A percentile compares a stretch with the other conserved stretches of the same genome.
Evolutionary conservation across 306 rosid species (phyloP).

Genomic region (Trifolium repens): DNA sequence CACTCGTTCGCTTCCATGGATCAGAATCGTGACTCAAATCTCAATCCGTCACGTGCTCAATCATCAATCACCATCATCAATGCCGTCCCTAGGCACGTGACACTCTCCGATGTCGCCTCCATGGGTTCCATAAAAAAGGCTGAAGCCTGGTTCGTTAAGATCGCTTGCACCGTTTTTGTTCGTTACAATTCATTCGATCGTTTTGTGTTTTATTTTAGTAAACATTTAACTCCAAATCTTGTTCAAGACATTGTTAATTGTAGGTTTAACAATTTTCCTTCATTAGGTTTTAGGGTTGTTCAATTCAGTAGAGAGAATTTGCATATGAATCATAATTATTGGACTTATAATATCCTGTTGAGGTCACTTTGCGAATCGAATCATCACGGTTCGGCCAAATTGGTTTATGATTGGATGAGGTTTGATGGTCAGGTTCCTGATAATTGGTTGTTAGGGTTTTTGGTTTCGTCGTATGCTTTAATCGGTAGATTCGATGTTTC

Average conservation of each 20-base stretch:
- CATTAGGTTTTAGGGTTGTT: constrained; percentile 62
- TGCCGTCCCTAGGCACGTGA: constrained; percentile 63
- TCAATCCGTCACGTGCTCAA: neutral
- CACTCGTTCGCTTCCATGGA: constrained; percentile 44
- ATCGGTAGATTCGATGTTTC: constrained; percentile 58
- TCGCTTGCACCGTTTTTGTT: constrained; percentile 64
- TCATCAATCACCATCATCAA: neutral
- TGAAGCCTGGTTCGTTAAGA: constrained; percentile 77
- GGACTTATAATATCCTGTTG: constrained; percentile 66
- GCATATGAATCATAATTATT: constrained; percentile 52
- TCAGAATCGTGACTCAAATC: constrained; percentile 37
- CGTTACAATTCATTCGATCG: constrained; percentile 59
- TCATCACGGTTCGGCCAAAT: constrained; percentile 59
- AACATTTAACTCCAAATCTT: constrained; percentile 58
- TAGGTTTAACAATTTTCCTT: constrained; percentile 53
- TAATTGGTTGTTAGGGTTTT: constrained; percentile 52
- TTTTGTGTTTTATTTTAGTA: constrained; percentile 55
- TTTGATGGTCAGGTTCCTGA: constrained; percentile 65
- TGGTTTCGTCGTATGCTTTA: constrained; percentile 64
- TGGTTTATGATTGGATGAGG: constrained; percentile 78
- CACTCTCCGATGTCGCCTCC: constrained; percentile 38
- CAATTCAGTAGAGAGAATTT: constrained; percentile 61
- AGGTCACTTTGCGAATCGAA: constrained; percentile 71
- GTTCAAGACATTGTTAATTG: constrained; percentile 63
- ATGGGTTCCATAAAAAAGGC: constrained; percentile 54